Base-by-base conservation (phyloP, 495 filamentous ascomycete genomes). In the Podospora bellae-mahoneyi region DNA sequence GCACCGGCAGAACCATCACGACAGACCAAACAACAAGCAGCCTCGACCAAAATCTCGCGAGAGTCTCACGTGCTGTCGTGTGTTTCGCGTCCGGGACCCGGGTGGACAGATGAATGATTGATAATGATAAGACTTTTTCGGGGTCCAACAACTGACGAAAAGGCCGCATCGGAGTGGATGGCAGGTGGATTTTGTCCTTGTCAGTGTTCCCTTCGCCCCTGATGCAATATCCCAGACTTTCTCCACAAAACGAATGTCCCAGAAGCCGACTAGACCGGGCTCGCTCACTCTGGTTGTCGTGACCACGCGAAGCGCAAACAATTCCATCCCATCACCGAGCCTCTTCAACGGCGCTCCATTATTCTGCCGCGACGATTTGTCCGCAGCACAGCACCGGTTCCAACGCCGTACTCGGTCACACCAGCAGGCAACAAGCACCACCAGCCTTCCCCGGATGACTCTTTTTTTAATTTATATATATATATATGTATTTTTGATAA, bases 131-230 rank as follows among this genome's bases (percentile, higher is more conserved):
- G 5, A 58, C n/a, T 20, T 20, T 48, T 48, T 48, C 39, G 39
- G 39, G 39, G 39, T 48, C 39, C 39, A 48, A 48, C 60, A 62
- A 62, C 44, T 58, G 27, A 55, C 64, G 58, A 64, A 54, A 66
- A 66, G 60, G 48, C 68, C 65, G 68, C 68, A 68, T 58, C 55
- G n/a, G 55, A 55, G 64, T 59, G 64, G 63, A 62, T 66, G 65
- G 56, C 57, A 58, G 62, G 55, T 58, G n/a, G n/a, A n/a, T 57
- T 48, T 62, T 27, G 56, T 66, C 27, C 19, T 56, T 16, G 39
- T 48, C 39, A 48, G 53, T 30, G 63, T 32, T 60, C 54, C 68
- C 64, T 26, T 70, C 54, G 68, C 32, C 55, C 44, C 62, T 32
- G 19, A 39, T 23, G 30, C 62, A 62, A 56, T 54, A 44, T 69